These are phyloP conservation scores for Warburgia ugandensis DNA, from an alignment of 164 flowering plant genomes.

Conservation along the genomic window DNA sequence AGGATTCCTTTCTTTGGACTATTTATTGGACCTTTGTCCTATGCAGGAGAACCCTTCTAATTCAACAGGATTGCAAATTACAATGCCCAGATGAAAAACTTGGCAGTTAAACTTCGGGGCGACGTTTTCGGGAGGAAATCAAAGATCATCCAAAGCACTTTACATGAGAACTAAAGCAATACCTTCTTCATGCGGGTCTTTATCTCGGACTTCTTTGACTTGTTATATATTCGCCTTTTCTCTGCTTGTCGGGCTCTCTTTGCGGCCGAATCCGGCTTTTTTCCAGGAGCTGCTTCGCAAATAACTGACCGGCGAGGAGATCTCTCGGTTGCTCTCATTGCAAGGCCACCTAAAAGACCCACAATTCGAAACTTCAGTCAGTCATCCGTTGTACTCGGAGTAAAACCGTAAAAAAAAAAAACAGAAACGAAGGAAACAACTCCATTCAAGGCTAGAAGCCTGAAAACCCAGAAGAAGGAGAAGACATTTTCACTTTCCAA, in stretches of 20 bases:
- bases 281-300: slow-evolving; percentile 60
- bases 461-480: not conserved
- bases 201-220: slow-evolving; percentile 65
- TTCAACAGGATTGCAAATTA: too few relatives aligned
- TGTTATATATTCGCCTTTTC: slow-evolving; percentile 73
- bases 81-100: too few relatives aligned
- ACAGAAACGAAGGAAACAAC: not conserved
- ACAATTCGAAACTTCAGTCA: not conserved
- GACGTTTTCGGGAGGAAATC: too few relatives aligned
- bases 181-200: slow-evolving; percentile 95
- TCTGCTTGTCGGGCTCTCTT: slow-evolving; percentile 93
- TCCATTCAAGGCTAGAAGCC: not conserved
- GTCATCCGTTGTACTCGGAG: too few relatives aligned
- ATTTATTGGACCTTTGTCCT: too few relatives aligned
- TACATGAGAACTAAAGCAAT: not conserved
- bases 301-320: slow-evolving; percentile 43
- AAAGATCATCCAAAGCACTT: not conserved
- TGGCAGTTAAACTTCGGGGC: too few relatives aligned
- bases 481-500: not conserved
- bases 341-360: slow-evolving; percentile 33
- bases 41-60: too few relatives aligned
- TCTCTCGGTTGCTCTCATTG: slow-evolving; percentile 30
- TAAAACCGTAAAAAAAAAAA: not conserved
- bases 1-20: too few relatives aligned
- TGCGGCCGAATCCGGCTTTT: slow-evolving; percentile 76